Evolutionary conservation across 306 rosid genomes (phyloP), one percentile per base, ranked within the genome.

Genomic region (Senna siamea): DNA sequence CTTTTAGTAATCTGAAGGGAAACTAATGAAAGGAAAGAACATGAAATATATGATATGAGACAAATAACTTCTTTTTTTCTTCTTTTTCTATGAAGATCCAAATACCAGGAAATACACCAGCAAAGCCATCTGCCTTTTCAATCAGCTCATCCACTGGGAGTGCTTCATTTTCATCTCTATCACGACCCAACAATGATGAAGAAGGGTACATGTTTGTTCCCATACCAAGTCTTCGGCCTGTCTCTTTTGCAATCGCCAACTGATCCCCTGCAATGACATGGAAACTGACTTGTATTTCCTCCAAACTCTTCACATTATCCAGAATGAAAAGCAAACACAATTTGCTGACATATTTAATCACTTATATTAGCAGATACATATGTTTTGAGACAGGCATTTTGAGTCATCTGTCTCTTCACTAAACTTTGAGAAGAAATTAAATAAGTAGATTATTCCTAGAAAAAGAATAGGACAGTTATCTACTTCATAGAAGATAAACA

Each of bases 161-260:
- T 71, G 87, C 96, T 82, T 89, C 97, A 56, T 85, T 20, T 72
- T 86, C 91, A 41, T 89, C 90, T 76, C 77, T 84, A 18, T 86
- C 58, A n/a, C 79, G 96, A 12, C 86, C 90, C 46, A 92, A 76
- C 87, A 92, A 83, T 53, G 96, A 89, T 61, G 96, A 87, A 60
- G 97, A 89, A 19, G 97, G 97, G 80, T 92, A 92, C 97, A 92
- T 89, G 79, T 89, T 92, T 78, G 96, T 92, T 46, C 97, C 97
- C 97, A 92, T 92, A 44, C 97, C 97, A 70, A 92, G 96, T 78
- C 97, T 79, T 70, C 93, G 70, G 14, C 97, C 97, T 2, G 97
- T 92, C 81, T 92, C 96, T 81, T 92, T 87, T 40, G 93, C 97
- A 76, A 92, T 92, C 14, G 97, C 91, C 86, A 92, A 76, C 73